Base-by-base conservation (phyloP, 371 early-diverging fungal genomes). In the Actinomortierella wolfii region DNA sequence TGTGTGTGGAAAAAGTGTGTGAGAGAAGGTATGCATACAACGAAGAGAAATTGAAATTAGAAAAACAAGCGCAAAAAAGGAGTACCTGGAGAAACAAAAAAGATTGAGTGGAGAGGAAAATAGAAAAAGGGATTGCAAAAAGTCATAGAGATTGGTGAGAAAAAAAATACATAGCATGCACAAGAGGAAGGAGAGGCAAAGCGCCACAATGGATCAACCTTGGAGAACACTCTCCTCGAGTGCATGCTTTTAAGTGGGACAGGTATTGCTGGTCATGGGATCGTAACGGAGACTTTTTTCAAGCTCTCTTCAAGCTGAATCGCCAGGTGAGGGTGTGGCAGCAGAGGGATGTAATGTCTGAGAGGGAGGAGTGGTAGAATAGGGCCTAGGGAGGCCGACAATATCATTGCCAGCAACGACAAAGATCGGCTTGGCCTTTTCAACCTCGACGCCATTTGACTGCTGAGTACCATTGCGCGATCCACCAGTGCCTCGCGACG, bases 341-440 rank as follows among this genome's bases (percentile, higher is more conserved):
- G 11, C 52, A 61, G 13, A 53, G 53, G 17, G 40, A 2, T 29
- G 39, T 17, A 21, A 51, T 24, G 20, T 29, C 18, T 41, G 14
- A 28, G 45, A 50, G n/a, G 40, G 21, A 9, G 34, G 51, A 1
- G n/a, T 24, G 5, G 51, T 24, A 14, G 28, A n/a, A 1, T 9
- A 28, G 1, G 51, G 28, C 28, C 51, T 28, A 28, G 23, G 17
- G 14, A 14, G 46, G 14, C 45, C 47, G 14, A 39, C 28, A 9
- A 41, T 0, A 0, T 54, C 46, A 1, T 69, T 60, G 14, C 53
- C 57, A 39, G 47, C 43, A n/a, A 57, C 42, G 18, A 59, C 51
- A 45, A 55, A 55, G 45, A 64, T 67, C 26, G 62, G 50, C 26
- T 56, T 56, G 40, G 43, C 47, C 52, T 52, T 67, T 4, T 59